Evolutionary conservation across 2,329 filamentous ascomycete genomes (phyloP).

Genomic region (Teratosphaeria viscida): DNA sequence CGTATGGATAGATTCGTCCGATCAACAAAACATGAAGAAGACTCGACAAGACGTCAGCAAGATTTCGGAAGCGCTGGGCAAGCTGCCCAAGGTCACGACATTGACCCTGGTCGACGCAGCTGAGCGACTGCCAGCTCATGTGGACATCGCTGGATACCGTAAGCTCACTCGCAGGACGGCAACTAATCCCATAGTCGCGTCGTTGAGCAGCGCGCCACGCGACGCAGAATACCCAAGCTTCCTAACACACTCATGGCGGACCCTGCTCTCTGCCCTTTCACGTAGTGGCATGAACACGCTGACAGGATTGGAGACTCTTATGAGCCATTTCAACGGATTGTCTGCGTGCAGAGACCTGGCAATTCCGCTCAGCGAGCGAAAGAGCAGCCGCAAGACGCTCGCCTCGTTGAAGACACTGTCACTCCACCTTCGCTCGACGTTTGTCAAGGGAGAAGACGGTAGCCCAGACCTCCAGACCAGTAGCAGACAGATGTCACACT

Average conservation of each 20-base stretch:
- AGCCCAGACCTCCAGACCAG: not conserved
- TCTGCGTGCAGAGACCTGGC: not conserved
- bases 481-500: not conserved
- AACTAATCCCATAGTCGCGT: not conserved
- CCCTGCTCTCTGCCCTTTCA: not conserved
- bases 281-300: constrained; percentile 1
- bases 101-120: constrained; percentile 7
- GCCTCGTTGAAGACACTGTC: not conserved
- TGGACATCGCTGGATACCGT: constrained; percentile 7
- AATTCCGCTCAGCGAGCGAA: not conserved
- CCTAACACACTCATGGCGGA: constrained; percentile 4
- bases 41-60: constrained; percentile 9
- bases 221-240: not conserved
- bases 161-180: constrained; percentile 2
- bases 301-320: not conserved
- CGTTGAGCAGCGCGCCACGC: no score
- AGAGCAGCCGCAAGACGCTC: not conserved
- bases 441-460: not conserved
- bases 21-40: constrained; percentile 15
- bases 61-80: constrained; percentile 15
- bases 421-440: not conserved
- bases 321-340: not conserved
- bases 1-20: constrained; percentile 3
- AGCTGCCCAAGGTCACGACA: constrained; percentile 10
- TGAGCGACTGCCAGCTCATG: constrained; percentile 4